These are phyloP conservation scores for Dioszegia aurantiaca DNA, from an alignment of 768 basidiomycete species.

Conservation along the genomic window DNA sequence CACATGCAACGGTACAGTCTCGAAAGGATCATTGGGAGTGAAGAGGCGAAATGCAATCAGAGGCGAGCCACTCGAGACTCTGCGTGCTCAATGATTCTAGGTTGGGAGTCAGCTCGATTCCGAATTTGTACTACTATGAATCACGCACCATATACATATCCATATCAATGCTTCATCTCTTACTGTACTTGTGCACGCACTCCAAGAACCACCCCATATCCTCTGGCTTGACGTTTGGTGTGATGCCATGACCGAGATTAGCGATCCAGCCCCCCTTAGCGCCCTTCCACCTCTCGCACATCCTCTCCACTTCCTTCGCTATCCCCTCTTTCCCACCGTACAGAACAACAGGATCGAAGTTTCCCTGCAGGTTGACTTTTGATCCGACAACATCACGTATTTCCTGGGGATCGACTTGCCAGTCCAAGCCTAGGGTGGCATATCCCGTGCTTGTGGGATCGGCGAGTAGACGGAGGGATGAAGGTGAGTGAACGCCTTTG, in stretches of 20 bases:
- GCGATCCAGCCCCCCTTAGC: slow-evolving; percentile 78
- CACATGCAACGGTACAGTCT: too few relatives aligned
- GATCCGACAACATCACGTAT: slow-evolving; percentile 63
- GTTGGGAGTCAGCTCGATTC: too few relatives aligned
- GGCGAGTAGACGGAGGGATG: slow-evolving; percentile 63
- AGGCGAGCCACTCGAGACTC: too few relatives aligned
- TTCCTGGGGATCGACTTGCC: slow-evolving; percentile 75
- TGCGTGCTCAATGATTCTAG: too few relatives aligned
- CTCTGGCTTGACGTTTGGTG: slow-evolving; percentile 90
- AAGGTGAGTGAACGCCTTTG: slow-evolving; percentile 74
- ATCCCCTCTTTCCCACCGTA: slow-evolving; percentile 85
- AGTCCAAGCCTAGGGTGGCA: slow-evolving; percentile 86
- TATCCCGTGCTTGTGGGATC: slow-evolving; percentile 62
- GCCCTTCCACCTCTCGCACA: slow-evolving; percentile 69
- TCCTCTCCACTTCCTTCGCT: slow-evolving; percentile 75
- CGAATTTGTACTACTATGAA: too few relatives aligned
- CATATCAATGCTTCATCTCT: slow-evolving; percentile 14
- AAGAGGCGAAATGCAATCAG: too few relatives aligned
- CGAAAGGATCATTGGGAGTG: too few relatives aligned
- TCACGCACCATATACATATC: neutral
- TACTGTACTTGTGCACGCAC: slow-evolving; percentile 57
- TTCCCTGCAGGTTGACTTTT: slow-evolving; percentile 65
- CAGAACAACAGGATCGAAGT: slow-evolving; percentile 82
- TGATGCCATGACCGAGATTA: slow-evolving; percentile 95
- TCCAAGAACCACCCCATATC: slow-evolving; percentile 87